Base-by-base conservation (phyloP, 2,329 filamentous ascomycete species). In the Stagonosporopsis tanaceti region DNA sequence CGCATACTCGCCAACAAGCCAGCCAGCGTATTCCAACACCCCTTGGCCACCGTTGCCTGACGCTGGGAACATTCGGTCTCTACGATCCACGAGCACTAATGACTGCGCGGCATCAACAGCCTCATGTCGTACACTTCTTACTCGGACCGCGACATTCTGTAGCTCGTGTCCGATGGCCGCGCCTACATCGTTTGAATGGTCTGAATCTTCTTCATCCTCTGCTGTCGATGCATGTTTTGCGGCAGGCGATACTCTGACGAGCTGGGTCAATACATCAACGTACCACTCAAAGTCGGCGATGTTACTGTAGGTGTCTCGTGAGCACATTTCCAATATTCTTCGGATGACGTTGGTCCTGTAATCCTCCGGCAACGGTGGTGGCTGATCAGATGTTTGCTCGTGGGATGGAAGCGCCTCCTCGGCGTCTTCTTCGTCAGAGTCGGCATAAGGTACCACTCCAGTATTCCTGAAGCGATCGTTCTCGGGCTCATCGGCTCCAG, bases 201-300 rank as follows among this genome's bases (percentile, higher is more conserved):
- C 66, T 45, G 64, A 74, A 20, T 69, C 67, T 25, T 72, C 66
- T 35, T 72, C 69, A 20, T 71, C 70, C 39, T 71, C 70, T 42
- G 60, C 34, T 9, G 62, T 40, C 4, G 67, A 61, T 27, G 59
- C 51, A 20, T 62, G 39, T 55, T 73, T 76, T 1, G 77, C 73
- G 80, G 90, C 20, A 7, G 81, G 89, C 81, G 78, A 91, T 83
- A 71, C 79, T 41, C 89, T 87, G 38, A 97, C 87, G 14, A 99
- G 84, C 72, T 97, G 92, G 5, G 92, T 89, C 28, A 99, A 80
- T 27, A 97, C 87, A 64, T 95, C 91, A 64, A 98, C 90, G 75
- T 98, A 98, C 95, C 95, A 99, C 65, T 97, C 94, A 74, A 99
- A 99, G 73, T 99, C 94, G 50, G 84, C 80, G 45, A 99, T 82